These are phyloP conservation scores for Xylariales sp. DNA, from an alignment of 2,329 filamentous ascomycete species.

Conservation along the genomic window DNA sequence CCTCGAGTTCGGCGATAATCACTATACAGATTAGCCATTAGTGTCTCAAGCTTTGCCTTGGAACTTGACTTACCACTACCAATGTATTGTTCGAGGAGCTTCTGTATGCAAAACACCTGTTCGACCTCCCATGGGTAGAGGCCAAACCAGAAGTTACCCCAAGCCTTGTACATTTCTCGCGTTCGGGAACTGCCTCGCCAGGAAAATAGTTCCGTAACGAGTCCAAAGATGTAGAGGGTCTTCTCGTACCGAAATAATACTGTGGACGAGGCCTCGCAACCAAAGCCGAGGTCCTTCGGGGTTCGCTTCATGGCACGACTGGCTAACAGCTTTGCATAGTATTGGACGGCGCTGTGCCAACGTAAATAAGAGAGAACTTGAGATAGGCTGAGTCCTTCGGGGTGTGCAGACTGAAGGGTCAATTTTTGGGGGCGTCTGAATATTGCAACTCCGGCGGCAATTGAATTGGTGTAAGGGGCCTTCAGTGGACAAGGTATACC, in stretches of 20 bases:
- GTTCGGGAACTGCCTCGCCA: not conserved
- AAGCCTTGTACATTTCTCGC: not conserved
- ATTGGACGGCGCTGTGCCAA: not conserved
- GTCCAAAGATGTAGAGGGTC: constrained; percentile 19
- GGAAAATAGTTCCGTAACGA: constrained; percentile 13
- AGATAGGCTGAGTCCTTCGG: not conserved
- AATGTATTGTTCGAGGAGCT: not conserved
- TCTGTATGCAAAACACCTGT: constrained; percentile 20
- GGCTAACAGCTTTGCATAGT: not conserved
- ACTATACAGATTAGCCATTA: constrained; percentile 4
- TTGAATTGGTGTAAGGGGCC: not conserved
- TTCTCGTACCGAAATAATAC: constrained; percentile 19
- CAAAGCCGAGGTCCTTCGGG: not conserved
- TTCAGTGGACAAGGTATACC: not conserved
- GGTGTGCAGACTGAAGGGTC: not conserved
- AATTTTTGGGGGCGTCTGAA: not conserved
- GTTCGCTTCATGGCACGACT: not conserved
- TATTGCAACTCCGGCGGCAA: not conserved
- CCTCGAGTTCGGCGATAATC: too few species aligned
- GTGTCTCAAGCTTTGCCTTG: not conserved
- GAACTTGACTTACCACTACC: not conserved
- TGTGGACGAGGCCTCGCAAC: not conserved
- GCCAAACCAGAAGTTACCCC: constrained; percentile 22
- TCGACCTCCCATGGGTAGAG: constrained; percentile 26
- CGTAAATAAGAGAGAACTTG: not conserved